Base-by-base conservation (phyloP, 2,329 filamentous ascomycete genomes). In the Setomelanomma holmii region DNA sequence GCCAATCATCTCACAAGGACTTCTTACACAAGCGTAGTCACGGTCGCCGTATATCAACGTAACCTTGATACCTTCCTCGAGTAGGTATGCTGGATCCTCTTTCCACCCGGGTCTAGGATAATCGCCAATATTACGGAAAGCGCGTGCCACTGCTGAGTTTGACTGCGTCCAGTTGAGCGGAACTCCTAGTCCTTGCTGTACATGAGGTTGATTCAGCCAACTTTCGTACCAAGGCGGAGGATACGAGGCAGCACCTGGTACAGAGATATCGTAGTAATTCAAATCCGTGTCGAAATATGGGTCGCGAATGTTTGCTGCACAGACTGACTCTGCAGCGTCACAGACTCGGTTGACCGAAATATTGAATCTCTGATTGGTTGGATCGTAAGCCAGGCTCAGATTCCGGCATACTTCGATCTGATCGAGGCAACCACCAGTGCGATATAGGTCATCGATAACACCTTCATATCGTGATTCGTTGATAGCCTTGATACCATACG, bases 261-360 rank as follows among this genome's bases (percentile, higher is more conserved):
- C 80, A 0, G 80, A 80, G 24, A 87, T 79, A 54, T 88, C 84
- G 66, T 85, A 87, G 69, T 82, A 82, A 45, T 82, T 82, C 5
- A 79, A 75, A 7, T 78, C 78, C 39, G 69, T 66, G 6, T 71
- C 57, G 16, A 77, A 60, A 50, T 82, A 85, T 0, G 76, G 71
- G 2, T 74, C 73, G 17, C 81, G 78, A 1, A 84, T 72, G 4
- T 76, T 68, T 10, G 72, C 70, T 4, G 67, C 66, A 56, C 82
- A 85, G 61, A 78, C 76, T 1, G 67, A 69, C 44, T 78, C 74
- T 2, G 82, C 82, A 1, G 67, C 66, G 2, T 63, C 54, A 58
- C 83, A 85, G 14, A 71, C 56, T 3, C 51, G 52, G 46, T 78
- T 78, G 22, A 78, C 76, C 0, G 68, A 64, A 1, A 53, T 51